These are phyloP conservation scores for Lignosus rhinocerotis DNA, from an alignment of 1,284 basidiomycete genomes.

Conservation along the genomic window DNA sequence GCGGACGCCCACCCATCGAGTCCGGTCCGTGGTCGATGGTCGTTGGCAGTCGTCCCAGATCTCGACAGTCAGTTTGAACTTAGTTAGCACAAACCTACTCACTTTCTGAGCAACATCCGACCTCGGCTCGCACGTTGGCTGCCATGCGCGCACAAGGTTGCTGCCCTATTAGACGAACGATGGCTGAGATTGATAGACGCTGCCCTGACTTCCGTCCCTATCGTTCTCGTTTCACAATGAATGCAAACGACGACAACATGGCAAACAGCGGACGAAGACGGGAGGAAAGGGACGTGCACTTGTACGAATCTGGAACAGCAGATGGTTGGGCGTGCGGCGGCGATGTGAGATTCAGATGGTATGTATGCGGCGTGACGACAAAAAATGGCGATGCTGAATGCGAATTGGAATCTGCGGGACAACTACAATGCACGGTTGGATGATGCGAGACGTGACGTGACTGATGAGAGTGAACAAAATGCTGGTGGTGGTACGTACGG, in stretches of 20 bases:
- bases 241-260: background rate
- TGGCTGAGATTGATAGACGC: background rate
- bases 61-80: no score
- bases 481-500: constrained; percentile 15
- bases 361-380: constrained; percentile 24
- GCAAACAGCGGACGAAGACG: background rate
- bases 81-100: background rate
- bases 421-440: constrained; percentile 20
- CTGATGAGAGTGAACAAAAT: constrained; percentile 13
- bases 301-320: background rate
- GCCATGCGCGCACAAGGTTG: background rate
- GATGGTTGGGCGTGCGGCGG: background rate
- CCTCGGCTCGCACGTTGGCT: background rate
- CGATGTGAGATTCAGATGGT: constrained; percentile 19
- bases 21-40: background rate
- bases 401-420: constrained; percentile 5
- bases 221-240: background rate
- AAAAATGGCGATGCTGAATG: constrained; percentile 8
- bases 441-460: constrained; percentile 18
- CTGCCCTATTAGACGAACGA: background rate
- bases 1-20: background rate
- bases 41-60: no score
- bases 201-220: background rate
- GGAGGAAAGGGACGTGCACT: background rate
- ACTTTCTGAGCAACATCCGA: background rate